A percentile compares a stretch with the other conserved stretches of the same genome.
Evolutionary conservation across 257 asterid genomes (phyloP).

Genomic region (Solanum sitiens): DNA sequence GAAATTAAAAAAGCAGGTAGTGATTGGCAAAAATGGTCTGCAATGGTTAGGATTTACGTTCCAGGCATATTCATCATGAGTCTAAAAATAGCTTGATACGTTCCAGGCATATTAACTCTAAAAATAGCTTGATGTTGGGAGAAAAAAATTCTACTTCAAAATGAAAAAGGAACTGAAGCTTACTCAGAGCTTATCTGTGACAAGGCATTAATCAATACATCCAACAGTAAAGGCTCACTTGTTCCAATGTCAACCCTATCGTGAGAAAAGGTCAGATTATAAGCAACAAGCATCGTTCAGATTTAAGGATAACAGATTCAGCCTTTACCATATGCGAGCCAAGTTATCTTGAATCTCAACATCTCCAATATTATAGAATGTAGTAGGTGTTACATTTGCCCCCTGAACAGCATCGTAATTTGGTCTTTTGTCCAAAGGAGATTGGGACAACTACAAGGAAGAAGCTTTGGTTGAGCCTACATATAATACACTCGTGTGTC

Average conservation of each 20-base stretch:
- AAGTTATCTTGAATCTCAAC: conserved; percentile 82
- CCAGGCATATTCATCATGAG: background rate
- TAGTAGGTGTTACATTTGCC: conserved; percentile 69
- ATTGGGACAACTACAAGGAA: conserved; percentile 59
- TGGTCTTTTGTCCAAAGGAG: conserved; percentile 66
- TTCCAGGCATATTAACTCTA: background rate
- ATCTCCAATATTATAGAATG: conserved; percentile 93
- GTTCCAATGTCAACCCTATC: conserved; percentile 93
- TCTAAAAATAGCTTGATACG: background rate
- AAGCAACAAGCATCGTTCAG: background rate
- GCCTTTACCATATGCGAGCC: conserved; percentile 75
- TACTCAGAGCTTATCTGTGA: conserved; percentile 86
- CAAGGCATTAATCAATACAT: conserved; percentile 76
- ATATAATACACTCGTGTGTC: background rate
- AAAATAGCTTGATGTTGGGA: background rate
- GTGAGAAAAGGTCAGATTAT: background rate
- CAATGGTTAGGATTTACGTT: background rate
- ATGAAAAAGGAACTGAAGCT: conserved; percentile 7
- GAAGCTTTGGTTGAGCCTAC: background rate
- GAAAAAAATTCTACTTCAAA: background rate
- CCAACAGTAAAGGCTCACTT: conserved; percentile 70
- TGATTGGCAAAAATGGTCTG: background rate
- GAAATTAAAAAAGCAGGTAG: background rate
- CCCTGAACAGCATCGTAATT: conserved; percentile 80
- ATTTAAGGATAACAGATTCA: background rate